These are phyloP conservation scores for Rhizopus microsporus DNA, from an alignment of 371 early-diverging fungal species.

Conservation along the genomic window DNA sequence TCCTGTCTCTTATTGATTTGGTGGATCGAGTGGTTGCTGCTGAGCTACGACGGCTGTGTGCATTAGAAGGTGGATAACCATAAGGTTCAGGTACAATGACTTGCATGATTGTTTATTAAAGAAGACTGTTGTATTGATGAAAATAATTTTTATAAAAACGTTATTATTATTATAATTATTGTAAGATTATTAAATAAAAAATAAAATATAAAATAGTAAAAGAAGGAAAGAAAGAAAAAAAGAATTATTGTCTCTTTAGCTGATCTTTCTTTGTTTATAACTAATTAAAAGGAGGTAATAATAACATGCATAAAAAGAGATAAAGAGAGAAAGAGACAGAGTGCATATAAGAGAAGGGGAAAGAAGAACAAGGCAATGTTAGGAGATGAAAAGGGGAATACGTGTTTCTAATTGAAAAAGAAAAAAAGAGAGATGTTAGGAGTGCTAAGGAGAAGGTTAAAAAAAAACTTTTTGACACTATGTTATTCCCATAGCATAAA, in stretches of 20 bases:
- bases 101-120: slow-evolving; percentile 20
- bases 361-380: background rate
- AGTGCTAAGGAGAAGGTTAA: background rate
- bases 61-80: slow-evolving; percentile 17
- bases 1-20: slow-evolving; percentile 36
- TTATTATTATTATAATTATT: background rate
- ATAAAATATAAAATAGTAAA: background rate
- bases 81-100: slow-evolving; percentile 17
- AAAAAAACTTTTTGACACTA: slow-evolving; percentile 7
- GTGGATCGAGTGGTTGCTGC: slow-evolving; percentile 32
- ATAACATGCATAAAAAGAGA: background rate
- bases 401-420: slow-evolving; percentile 1
- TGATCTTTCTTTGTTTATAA: too few species aligned
- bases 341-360: background rate
- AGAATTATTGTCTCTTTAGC: too few species aligned
- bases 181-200: slow-evolving; percentile 6
- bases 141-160: background rate
- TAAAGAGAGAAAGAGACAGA: slow-evolving; percentile 1
- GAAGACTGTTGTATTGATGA: slow-evolving; percentile 1
- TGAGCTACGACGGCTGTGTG: slow-evolving; percentile 34
- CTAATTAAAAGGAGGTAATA: too few species aligned
- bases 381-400: background rate
- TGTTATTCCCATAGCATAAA: background rate
- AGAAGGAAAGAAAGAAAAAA: background rate
- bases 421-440: background rate